Evolutionary conservation across 2,329 filamentous ascomycete genomes (phyloP).

Genomic region (Colletotrichum australisinense): DNA sequence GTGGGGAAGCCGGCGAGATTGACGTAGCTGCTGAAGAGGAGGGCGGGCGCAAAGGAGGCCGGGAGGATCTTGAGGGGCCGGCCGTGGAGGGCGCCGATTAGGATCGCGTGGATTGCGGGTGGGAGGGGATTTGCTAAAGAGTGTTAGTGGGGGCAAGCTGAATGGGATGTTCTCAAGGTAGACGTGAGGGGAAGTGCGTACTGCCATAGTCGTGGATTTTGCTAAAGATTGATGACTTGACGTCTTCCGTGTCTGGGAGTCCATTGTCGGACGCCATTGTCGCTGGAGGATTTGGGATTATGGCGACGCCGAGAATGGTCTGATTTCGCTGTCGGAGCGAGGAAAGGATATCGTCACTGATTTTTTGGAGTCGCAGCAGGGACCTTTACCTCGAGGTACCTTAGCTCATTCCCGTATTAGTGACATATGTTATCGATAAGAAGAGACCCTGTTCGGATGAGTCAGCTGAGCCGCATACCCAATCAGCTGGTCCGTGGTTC

Average conservation of each 20-base stretch:
- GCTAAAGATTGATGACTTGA: slow-evolving; percentile 13
- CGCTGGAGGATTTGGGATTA: not conserved
- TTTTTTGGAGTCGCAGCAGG: not conserved
- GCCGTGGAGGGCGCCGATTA: slow-evolving; percentile 66
- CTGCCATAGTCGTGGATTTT: slow-evolving; percentile 60
- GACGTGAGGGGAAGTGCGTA: slow-evolving; percentile 47
- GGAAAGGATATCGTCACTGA: slow-evolving; percentile 17
- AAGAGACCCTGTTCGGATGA: slow-evolving; percentile 11
- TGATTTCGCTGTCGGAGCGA: not conserved
- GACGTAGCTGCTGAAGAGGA: slow-evolving; percentile 68
- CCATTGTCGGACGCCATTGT: slow-evolving; percentile 15
- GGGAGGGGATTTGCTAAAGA: slow-evolving; percentile 64
- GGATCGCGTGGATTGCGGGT: slow-evolving; percentile 65
- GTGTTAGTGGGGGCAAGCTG: slow-evolving; percentile 9
- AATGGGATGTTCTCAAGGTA: not conserved
- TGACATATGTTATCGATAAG: slow-evolving; percentile 34
- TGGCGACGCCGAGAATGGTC: not conserved
- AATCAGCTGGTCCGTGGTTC: slow-evolving; percentile 20
- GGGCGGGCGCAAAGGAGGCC: slow-evolving; percentile 61
- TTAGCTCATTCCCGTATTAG: not conserved
- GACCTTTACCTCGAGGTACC: not conserved
- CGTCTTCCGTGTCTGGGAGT: not conserved
- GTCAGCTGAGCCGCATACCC: slow-evolving; percentile 20
- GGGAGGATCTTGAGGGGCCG: slow-evolving; percentile 64
- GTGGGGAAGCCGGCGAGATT: slow-evolving; percentile 70